Percentiles rank a stretch among this genome's conserved stretches.
Evolutionary conservation across 2,329 filamentous ascomycete species (phyloP).

Genomic region (Arthrobotrys sinensis): DNA sequence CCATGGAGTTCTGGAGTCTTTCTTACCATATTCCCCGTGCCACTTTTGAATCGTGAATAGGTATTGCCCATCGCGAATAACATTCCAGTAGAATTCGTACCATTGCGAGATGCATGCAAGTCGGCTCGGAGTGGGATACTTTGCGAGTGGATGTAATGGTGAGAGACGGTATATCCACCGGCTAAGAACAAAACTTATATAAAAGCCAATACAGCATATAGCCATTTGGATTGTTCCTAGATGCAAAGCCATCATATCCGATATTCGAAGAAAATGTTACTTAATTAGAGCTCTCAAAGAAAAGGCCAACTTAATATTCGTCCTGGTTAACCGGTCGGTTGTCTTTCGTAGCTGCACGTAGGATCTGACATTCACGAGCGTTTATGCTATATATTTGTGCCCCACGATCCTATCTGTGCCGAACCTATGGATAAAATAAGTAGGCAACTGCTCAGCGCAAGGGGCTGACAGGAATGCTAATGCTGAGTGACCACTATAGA

Average conservation of each 20-base stretch:
- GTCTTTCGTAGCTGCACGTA: too few relatives aligned
- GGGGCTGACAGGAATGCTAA: too few relatives aligned
- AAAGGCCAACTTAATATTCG: too few relatives aligned
- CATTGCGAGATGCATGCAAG: neutral
- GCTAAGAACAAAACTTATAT: neutral
- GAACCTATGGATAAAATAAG: too few relatives aligned
- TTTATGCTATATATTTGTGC: too few relatives aligned
- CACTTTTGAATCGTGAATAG: slow-evolving; percentile 11
- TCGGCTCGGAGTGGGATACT: slow-evolving; percentile 14
- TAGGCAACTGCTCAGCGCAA: too few relatives aligned
- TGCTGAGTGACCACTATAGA: too few relatives aligned
- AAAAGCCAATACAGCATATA: neutral
- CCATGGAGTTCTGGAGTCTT: neutral
- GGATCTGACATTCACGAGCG: too few relatives aligned
- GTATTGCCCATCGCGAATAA: neutral
- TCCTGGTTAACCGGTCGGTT: too few relatives aligned
- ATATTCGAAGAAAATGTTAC: too few relatives aligned
- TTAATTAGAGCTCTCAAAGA: too few relatives aligned
- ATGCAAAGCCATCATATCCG: neutral
- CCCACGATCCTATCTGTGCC: too few relatives aligned
- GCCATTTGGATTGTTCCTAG: neutral
- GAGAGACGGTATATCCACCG: slow-evolving; percentile 25
- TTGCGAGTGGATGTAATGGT: slow-evolving; percentile 22
- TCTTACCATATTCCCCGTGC: slow-evolving; percentile 21
- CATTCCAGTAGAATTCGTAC: slow-evolving; percentile 28